phyloP scores from a whole-genome alignment of 2,329 filamentous ascomycete genomes.

The Hymenoscyphus scutula region DNA sequence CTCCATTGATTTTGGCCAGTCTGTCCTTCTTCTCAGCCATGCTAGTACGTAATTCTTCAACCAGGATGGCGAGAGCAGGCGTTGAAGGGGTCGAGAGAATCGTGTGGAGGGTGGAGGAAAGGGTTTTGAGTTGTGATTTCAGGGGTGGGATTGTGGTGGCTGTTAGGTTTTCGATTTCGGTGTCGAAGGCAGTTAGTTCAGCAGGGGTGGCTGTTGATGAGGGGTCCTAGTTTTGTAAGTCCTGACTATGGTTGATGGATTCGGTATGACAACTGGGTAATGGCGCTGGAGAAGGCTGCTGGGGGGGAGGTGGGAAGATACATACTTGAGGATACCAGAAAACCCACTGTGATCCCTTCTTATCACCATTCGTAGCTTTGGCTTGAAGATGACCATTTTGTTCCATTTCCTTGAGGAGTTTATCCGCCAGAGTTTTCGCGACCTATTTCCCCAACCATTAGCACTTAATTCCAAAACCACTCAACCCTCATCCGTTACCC shows the following conservation, averaged over 20 bases:
- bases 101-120: slow-evolving; percentile 43
- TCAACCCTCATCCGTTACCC: too few species aligned
- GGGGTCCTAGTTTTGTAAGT: slow-evolving; percentile 42
- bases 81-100: slow-evolving; percentile 47
- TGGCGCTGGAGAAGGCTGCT: too few species aligned
- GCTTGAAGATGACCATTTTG: slow-evolving; percentile 58
- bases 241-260: background rate
- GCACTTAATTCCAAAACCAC: too few species aligned
- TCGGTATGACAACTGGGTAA: too few species aligned
- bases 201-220: slow-evolving; percentile 47
- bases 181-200: slow-evolving; percentile 48
- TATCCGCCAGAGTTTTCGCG: slow-evolving; percentile 52
- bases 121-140: slow-evolving; percentile 49
- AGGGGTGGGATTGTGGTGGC: slow-evolving; percentile 42
- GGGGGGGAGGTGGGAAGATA: background rate
- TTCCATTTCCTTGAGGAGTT: slow-evolving; percentile 61
- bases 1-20: too few species aligned
- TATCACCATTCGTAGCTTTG: slow-evolving; percentile 37
- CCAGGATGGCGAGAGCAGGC: slow-evolving; percentile 45
- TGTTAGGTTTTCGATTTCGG: slow-evolving; percentile 46
- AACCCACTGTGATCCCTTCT: slow-evolving; percentile 36
- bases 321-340: slow-evolving; percentile 36
- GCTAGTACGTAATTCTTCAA: slow-evolving; percentile 45
- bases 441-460: slow-evolving; percentile 21
- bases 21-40: slow-evolving; percentile 41